Base-by-base conservation (phyloP, 192 early-diverging fungal species). In the Coemansia sp. region DNA sequence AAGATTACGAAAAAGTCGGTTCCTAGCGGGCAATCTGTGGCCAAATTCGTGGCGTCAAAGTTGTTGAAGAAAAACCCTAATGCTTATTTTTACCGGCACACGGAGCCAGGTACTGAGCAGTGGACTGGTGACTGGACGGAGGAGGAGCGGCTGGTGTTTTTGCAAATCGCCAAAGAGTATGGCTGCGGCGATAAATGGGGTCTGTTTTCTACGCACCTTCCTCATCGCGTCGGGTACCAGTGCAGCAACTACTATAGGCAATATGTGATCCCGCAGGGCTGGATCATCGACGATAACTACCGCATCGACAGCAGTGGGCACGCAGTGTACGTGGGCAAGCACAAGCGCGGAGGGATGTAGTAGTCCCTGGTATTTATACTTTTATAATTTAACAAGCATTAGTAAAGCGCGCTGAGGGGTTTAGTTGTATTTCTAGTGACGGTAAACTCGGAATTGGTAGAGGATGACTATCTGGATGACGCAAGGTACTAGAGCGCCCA, bases 31-130 rank as follows among this genome's bases (percentile, higher is more conserved):
- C 78, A 79, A 60, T 85, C 83, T 34, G 54, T 73, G 24, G 83
- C 83, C 19, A 77, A 71, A 39, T 85, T 54, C 33, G 77, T 88
- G 9, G 84, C 91, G 7, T 88, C 87, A 21, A 85, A 86, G 70
- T 65, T 90, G 72, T 84, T 89, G 61, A 87, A 87, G 64, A 91
- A 93, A 73, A 91, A 91, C 57, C 91, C 89, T 6, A 93, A 91
- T 65, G 86, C 87, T 16, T 93, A 88, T 50, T 93, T 93, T 65
- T 93, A 93, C 74, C 73, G 90, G 10, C 89, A 93, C 65, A 89
- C 88, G 16, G 90, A 90, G 61, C 91, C 91, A 16, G 88, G 89
- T n/a, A 82, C 85, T 56, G 87, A 87, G 50, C 89, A 93, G 69
- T 89, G 88, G 88, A 88, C 86, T 5, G 89, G 88, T 14, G 91